Evolutionary conservation across 2,329 filamentous ascomycete species (phyloP).

Genomic region (Endothia cerciana): DNA sequence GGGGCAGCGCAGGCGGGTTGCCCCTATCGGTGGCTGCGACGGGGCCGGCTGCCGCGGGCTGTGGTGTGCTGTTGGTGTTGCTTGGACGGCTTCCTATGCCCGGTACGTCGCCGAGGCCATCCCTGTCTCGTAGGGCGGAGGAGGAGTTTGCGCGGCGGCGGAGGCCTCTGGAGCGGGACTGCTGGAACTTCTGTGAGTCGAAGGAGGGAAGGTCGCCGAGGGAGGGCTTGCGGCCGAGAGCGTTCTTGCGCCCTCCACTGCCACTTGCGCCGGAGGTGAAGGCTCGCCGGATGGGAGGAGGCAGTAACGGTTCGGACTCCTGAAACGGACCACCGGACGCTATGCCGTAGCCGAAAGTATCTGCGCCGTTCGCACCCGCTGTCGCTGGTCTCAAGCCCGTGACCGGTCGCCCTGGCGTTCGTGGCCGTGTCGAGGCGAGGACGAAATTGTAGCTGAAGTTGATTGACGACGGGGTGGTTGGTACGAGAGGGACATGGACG

Average conservation of each 20-base stretch:
- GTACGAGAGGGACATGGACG: slow-evolving; percentile 25
- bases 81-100: slow-evolving; percentile 12
- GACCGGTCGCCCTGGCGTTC: slow-evolving; percentile 35
- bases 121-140: slow-evolving; percentile 20
- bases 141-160: slow-evolving; percentile 25
- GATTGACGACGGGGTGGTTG: slow-evolving; percentile 19
- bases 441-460: slow-evolving; percentile 30
- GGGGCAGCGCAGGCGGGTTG: slow-evolving; percentile 53
- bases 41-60: slow-evolving; percentile 28
- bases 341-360: slow-evolving; percentile 25
- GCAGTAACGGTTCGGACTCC: background rate
- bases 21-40: slow-evolving; percentile 49
- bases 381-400: slow-evolving; percentile 39
- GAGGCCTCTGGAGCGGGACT: slow-evolving; percentile 17
- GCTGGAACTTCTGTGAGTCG: background rate
- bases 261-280: background rate
- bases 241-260: slow-evolving; percentile 48
- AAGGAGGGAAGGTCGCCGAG: slow-evolving; percentile 33
- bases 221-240: slow-evolving; percentile 58
- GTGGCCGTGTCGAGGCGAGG: slow-evolving; percentile 28
- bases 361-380: slow-evolving; percentile 8
- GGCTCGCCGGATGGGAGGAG: background rate
- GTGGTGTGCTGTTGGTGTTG: slow-evolving; percentile 5
- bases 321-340: slow-evolving; percentile 22
- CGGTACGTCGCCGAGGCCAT: slow-evolving; percentile 20